Evolutionary conservation across 148 eudicot genomes (phyloP).

Genomic region (Rhododendron henanense): DNA sequence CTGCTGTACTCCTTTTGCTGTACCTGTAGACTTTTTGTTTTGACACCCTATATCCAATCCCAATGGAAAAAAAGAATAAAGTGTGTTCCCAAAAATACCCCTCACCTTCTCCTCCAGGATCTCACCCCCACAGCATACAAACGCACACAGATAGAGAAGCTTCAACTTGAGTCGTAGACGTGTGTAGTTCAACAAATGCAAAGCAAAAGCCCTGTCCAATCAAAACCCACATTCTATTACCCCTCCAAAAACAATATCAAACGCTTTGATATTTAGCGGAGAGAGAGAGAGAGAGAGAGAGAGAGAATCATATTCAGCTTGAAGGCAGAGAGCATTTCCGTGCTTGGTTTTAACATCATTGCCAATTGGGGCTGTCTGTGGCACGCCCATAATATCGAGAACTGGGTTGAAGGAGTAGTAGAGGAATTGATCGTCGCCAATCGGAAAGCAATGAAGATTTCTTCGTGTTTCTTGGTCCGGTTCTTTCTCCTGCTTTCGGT

Average conservation of each 20-base stretch:
- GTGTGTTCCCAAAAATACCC: not conserved
- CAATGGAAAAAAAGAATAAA: not conserved
- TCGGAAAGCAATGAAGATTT: slow-evolving; percentile 13
- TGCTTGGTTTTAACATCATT: not conserved
- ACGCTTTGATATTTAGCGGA: not conserved
- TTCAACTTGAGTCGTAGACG: not conserved
- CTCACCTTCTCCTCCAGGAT: not conserved
- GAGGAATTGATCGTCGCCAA: not conserved
- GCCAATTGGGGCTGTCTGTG: not conserved
- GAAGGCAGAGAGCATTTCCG: not conserved
- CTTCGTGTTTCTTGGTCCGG: not conserved
- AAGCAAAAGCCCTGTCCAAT: not conserved
- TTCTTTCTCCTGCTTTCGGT: not conserved
- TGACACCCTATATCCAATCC: too few relatives aligned
- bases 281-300: slow-evolving; percentile 2
- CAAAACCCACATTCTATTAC: not conserved
- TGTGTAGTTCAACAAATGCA: not conserved
- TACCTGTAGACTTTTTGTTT: too few relatives aligned
- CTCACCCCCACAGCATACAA: not conserved
- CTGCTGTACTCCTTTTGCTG: too few relatives aligned
- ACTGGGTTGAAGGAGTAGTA: not conserved
- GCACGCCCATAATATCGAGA: not conserved
- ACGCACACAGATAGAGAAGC: not conserved
- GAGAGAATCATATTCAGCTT: not conserved
- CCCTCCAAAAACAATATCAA: not conserved